Conservation (phyloP, 257 asterid species). For the Anisodus acutangulus region DNA sequence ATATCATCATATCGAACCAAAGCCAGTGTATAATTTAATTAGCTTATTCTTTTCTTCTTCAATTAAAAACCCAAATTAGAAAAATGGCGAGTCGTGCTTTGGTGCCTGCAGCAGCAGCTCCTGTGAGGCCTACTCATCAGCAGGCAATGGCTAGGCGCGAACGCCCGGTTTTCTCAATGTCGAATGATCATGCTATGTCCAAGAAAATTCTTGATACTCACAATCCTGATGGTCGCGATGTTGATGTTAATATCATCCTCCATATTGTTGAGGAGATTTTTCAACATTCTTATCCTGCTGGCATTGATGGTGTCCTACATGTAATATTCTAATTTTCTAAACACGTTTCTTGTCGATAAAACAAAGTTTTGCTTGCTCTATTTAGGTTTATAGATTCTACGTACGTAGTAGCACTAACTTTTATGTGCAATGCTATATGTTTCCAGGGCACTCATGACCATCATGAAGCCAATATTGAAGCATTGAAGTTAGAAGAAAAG, state of each 20-base stretch:
- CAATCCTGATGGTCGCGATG: slow-evolving; percentile 50
- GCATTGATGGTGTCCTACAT: slow-evolving; percentile 54
- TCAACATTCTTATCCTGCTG: slow-evolving; percentile 62
- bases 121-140: slow-evolving; percentile 29
- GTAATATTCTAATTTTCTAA: slow-evolving; percentile 34
- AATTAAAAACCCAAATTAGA: neutral
- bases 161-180: slow-evolving; percentile 44
- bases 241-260: slow-evolving; percentile 59
- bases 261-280: slow-evolving; percentile 54
- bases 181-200: slow-evolving; percentile 56
- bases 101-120: slow-evolving; percentile 39
- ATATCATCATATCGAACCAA: neutral
- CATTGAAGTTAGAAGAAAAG: slow-evolving; percentile 41
- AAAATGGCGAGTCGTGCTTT: slow-evolving; percentile 2
- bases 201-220: slow-evolving; percentile 72
- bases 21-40: neutral
- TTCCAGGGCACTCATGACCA: slow-evolving; percentile 25
- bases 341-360: neutral
- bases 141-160: slow-evolving; percentile 42
- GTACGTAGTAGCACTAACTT: neutral
- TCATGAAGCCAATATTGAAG: slow-evolving; percentile 31
- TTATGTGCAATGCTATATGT: neutral
- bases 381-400: neutral
- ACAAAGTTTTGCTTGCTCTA: neutral
- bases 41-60: neutral